Percentiles rank a stretch among this genome's conserved stretches.
Evolutionary conservation across 768 basidiomycete species (phyloP).

Genomic region (Gymnopilus dilepis): DNA sequence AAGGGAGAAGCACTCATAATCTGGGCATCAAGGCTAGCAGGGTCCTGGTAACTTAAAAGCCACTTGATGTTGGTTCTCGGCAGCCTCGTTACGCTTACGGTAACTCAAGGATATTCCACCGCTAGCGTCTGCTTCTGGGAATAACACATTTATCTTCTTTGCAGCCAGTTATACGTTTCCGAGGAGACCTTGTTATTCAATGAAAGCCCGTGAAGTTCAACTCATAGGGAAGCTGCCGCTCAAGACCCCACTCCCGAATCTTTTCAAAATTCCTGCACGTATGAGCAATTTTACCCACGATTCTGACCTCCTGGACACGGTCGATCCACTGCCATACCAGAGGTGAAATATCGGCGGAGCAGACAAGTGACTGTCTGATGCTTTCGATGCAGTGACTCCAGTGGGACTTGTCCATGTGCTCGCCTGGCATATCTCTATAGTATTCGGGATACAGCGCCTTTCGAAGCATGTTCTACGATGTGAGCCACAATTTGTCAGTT

Average conservation of each 20-base stretch:
- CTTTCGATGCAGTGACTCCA: constrained; percentile 30
- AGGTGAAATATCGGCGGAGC: constrained; percentile 28
- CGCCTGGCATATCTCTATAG: constrained; percentile 16
- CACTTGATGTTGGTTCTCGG: too few species aligned
- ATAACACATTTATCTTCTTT: too few species aligned
- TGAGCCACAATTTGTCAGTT: too few species aligned
- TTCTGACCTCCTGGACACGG: constrained; percentile 19
- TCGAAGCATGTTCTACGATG: constrained; percentile 26
- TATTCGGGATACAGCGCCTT: constrained; percentile 26
- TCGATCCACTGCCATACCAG: constrained; percentile 35
- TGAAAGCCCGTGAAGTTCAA: constrained; percentile 22
- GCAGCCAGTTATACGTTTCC: too few species aligned
- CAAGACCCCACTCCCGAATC: constrained; percentile 31
- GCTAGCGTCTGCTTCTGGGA: too few species aligned
- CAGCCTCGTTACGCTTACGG: too few species aligned
- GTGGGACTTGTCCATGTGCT: constrained; percentile 1
- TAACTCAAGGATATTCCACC: too few species aligned
- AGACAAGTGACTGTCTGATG: constrained; percentile 31
- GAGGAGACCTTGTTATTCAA: too few species aligned
- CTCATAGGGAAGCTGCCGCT: constrained; percentile 17
- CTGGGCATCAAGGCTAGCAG: too few species aligned
- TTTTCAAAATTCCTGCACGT: constrained; percentile 35
- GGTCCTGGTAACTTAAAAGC: too few species aligned
- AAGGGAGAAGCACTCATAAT: too few species aligned
- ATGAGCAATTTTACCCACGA: constrained; percentile 29